These are phyloP conservation scores for Chlamydomonas reinhardtii DNA, from an alignment of 163 green algal species.

Conservation along the genomic window DNA sequence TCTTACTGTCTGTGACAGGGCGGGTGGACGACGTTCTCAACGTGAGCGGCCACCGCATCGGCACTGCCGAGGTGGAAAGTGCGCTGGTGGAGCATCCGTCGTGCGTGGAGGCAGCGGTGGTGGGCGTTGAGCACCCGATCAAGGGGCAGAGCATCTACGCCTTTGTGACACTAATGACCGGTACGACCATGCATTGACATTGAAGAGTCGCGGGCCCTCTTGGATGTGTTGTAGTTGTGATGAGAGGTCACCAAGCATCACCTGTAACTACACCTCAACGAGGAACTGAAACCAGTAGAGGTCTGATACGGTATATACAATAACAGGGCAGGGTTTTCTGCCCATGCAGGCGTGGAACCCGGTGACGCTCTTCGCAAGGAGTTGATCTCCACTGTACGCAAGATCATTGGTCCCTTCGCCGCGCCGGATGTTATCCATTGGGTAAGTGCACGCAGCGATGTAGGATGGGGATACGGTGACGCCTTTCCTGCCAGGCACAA, in stretches of 20 bases:
- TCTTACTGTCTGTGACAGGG: constrained; percentile 12
- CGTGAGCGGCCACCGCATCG: constrained; percentile 69
- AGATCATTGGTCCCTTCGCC: constrained; percentile 87
- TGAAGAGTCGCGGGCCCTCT: too few species aligned
- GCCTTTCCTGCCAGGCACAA: too few species aligned
- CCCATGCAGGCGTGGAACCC: constrained; percentile 29
- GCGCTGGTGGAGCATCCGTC: constrained; percentile 85
- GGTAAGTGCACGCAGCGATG: constrained; percentile 50
- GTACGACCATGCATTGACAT: too few species aligned
- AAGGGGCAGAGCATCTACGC: constrained; percentile 98
- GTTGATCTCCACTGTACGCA: constrained; percentile 75
- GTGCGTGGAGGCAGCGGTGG: constrained; percentile 86
- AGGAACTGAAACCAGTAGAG: too few species aligned
- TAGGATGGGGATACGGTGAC: background rate
- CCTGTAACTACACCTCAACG: too few species aligned
- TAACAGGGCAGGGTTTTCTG: too few species aligned
- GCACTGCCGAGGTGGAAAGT: constrained; percentile 94
- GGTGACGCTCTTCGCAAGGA: constrained; percentile 73
- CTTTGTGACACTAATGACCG: constrained; percentile 86
- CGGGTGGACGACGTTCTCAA: constrained; percentile 98
- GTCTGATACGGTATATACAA: too few species aligned
- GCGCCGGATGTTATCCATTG: constrained; percentile 96
- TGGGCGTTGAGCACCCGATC: constrained; percentile 87
- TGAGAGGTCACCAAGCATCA: too few species aligned
- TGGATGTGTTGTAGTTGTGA: too few species aligned